Conservation (phyloP, 2,329 filamentous ascomycete genomes). For the Pseudogymnoascus sp. region DNA sequence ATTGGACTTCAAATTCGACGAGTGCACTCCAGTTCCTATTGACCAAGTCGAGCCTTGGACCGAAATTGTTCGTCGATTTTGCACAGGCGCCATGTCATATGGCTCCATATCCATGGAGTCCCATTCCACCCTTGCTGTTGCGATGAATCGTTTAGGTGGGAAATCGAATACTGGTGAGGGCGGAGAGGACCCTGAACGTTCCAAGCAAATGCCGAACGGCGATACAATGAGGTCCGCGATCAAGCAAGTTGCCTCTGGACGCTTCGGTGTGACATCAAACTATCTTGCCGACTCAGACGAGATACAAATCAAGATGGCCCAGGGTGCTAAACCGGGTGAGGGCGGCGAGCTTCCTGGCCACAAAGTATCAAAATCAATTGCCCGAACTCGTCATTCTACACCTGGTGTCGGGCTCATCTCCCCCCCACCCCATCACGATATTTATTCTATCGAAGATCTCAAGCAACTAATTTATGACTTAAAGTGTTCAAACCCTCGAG, state of each 20-base stretch:
- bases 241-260: constrained; percentile 92
- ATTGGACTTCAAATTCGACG: constrained; percentile 92
- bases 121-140: constrained; percentile 87
- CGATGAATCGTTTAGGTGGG: constrained; percentile 92
- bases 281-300: constrained; percentile 94
- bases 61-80: constrained; percentile 92
- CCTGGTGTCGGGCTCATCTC: constrained; percentile 94
- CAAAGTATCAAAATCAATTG: constrained; percentile 92
- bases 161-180: constrained; percentile 98
- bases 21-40: constrained; percentile 74
- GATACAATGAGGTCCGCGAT: constrained; percentile 97
- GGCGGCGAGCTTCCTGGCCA: constrained; percentile 94
- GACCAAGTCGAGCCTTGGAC: constrained; percentile 98
- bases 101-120: constrained; percentile 98
- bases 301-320: constrained; percentile 98
- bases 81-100: constrained; percentile 97
- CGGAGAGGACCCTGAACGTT: constrained; percentile 90
- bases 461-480: constrained; percentile 97
- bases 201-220: constrained; percentile 75
- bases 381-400: constrained; percentile 88
- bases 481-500: constrained; percentile 89
- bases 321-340: constrained; percentile 95
- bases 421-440: constrained; percentile 92
- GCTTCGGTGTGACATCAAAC: constrained; percentile 91
- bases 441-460: constrained; percentile 95